Percentiles rank a stretch among this genome's conserved stretches.
These are phyloP conservation scores for Hamiltosporidium magnivora DNA, from an alignment of 371 early-diverging fungal species.

Conservation along the genomic window DNA sequence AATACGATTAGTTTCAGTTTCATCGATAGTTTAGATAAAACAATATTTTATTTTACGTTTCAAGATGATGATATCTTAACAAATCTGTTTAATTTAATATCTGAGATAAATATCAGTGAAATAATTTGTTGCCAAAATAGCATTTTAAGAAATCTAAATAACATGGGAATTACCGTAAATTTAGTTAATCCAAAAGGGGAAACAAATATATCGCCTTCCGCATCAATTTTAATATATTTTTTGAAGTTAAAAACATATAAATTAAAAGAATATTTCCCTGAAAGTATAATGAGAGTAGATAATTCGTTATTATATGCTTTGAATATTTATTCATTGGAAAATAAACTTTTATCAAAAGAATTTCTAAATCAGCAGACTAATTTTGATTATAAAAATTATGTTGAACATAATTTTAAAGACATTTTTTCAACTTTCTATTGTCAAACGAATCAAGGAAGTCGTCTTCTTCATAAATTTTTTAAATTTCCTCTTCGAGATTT, in stretches of 20 bases:
- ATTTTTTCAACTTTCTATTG: constrained; percentile 16
- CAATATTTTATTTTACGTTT: constrained; percentile 20
- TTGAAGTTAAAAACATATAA: not conserved
- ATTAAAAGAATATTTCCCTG: not conserved
- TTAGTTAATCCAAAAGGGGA: constrained; percentile 10
- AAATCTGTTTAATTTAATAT: constrained; percentile 33
- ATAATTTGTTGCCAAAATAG: constrained; percentile 35
- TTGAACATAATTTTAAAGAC: not conserved
- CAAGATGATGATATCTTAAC: constrained; percentile 54
- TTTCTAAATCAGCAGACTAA: not conserved
- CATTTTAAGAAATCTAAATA: constrained; percentile 17
- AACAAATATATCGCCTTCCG: not conserved
- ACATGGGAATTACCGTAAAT: constrained; percentile 22
- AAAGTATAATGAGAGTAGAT: not conserved
- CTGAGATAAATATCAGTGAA: constrained; percentile 45
- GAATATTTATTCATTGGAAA: not conserved
- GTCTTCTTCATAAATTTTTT: constrained; percentile 45
- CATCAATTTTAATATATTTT: not conserved
- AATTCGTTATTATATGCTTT: not conserved
- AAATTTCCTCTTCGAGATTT: constrained; percentile 26
- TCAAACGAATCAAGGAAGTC: constrained; percentile 45
- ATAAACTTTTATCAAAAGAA: not conserved
- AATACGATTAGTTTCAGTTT: constrained; percentile 9
- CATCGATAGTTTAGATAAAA: constrained; percentile 21
- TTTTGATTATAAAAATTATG: not conserved